These are phyloP conservation scores for Pichia inconspicua DNA, from an alignment of 1,139 yeast genomes.

Conservation along the genomic window DNA sequence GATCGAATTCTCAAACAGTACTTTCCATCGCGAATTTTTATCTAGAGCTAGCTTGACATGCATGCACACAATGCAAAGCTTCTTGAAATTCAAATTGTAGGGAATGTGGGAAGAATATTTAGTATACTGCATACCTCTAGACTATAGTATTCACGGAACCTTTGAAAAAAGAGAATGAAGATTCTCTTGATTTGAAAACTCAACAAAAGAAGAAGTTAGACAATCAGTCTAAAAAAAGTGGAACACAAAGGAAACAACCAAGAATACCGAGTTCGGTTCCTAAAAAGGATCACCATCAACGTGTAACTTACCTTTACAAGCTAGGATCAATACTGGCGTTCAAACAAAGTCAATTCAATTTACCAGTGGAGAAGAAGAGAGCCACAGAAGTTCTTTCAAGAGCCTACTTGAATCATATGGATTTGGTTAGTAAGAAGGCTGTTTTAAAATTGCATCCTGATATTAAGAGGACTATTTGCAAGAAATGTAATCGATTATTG, in stretches of 20 bases:
- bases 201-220: conserved; percentile 3
- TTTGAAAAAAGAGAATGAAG: background rate
- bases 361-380: conserved; percentile 2
- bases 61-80: too few relatives aligned
- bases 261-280: conserved; percentile 33
- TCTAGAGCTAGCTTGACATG: too few relatives aligned
- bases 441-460: conserved; percentile 56
- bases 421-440: conserved; percentile 51
- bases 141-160: background rate
- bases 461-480: conserved; percentile 56
- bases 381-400: conserved; percentile 37
- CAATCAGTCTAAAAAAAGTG: background rate
- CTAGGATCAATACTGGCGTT: conserved; percentile 31
- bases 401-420: conserved; percentile 39
- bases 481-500: conserved; percentile 43
- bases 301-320: conserved; percentile 53
- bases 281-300: conserved; percentile 50
- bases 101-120: too few relatives aligned
- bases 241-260: conserved; percentile 11
- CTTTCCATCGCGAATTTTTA: too few relatives aligned
- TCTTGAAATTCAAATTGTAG: too few relatives aligned
- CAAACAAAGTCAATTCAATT: conserved; percentile 1
- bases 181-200: background rate
- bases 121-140: too few relatives aligned
- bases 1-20: too few relatives aligned